Percentiles rank a stretch among this genome's conserved stretches.
Evolutionary conservation across 176 grass and related monocot genomes (phyloP).

Genomic region (Carex kokanica): DNA sequence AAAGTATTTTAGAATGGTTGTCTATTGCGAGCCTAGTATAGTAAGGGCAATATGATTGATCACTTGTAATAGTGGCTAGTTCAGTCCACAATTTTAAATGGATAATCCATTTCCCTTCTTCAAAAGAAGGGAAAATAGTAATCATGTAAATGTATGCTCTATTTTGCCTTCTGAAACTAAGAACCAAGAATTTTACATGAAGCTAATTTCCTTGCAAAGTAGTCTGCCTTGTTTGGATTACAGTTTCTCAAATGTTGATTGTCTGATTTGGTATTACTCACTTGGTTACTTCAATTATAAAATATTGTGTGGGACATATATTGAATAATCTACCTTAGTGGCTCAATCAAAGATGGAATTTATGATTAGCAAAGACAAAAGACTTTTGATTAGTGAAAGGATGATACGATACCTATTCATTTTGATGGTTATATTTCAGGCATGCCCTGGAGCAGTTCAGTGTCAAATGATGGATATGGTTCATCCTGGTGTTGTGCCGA

Average conservation of each 20-base stretch:
- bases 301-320: background rate
- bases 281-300: constrained; percentile 3
- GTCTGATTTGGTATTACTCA: background rate
- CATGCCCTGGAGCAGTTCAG: constrained; percentile 82
- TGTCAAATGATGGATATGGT: constrained; percentile 93
- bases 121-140: background rate
- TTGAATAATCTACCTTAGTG: background rate
- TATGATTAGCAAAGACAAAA: background rate
- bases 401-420: background rate
- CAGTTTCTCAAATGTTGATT: background rate
- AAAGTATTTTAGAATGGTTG: background rate
- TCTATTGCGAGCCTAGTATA: background rate
- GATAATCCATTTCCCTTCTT: background rate
- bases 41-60: background rate
- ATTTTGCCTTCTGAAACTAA: background rate
- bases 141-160: background rate
- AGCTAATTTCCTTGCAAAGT: background rate
- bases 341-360: background rate
- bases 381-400: constrained; percentile 2
- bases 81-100: background rate
- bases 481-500: constrained; percentile 77
- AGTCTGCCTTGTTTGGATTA: background rate
- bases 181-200: background rate
- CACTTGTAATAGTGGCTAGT: background rate
- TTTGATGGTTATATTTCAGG: constrained; percentile 37